A percentile compares a stretch with the other conserved stretches of the same genome.
Conservation (phyloP, 2,329 filamentous ascomycete genomes). For the Diaporthe sp. region DNA sequence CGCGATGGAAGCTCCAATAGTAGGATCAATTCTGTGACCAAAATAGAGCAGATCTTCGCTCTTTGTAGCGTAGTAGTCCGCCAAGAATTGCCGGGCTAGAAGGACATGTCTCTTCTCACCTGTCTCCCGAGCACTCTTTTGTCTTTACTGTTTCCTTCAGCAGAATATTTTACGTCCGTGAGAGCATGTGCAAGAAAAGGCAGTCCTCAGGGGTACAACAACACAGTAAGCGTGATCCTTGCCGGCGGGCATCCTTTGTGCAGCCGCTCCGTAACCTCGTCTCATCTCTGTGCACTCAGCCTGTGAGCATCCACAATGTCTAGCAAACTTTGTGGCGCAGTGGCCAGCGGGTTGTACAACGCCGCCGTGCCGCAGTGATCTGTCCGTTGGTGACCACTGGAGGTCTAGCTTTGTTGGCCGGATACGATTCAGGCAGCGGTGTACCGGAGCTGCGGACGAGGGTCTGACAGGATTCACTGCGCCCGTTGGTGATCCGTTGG, state of each 20-base stretch:
- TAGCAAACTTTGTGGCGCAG: not conserved
- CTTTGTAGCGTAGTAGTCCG: not conserved
- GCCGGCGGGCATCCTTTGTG: not conserved
- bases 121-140: not conserved
- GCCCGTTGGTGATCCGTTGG: constrained; percentile 20
- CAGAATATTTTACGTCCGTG: not conserved
- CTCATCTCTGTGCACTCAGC: not conserved
- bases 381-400: not conserved
- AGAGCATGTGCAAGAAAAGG: constrained; percentile 2
- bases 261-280: not conserved
- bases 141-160: not conserved
- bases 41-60: not conserved
- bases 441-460: not conserved
- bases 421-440: not conserved
- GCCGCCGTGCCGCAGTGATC: not conserved
- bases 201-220: not conserved
- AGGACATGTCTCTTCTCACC: not conserved
- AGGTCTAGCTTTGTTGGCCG: not conserved
- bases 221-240: not conserved
- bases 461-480: constrained; percentile 17
- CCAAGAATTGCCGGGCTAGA: not conserved
- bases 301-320: not conserved
- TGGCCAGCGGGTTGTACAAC: not conserved
- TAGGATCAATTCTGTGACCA: not conserved
- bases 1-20: not conserved